Conservation (phyloP, 2,329 filamentous ascomycete species). For the Aspergillus proliferans region DNA sequence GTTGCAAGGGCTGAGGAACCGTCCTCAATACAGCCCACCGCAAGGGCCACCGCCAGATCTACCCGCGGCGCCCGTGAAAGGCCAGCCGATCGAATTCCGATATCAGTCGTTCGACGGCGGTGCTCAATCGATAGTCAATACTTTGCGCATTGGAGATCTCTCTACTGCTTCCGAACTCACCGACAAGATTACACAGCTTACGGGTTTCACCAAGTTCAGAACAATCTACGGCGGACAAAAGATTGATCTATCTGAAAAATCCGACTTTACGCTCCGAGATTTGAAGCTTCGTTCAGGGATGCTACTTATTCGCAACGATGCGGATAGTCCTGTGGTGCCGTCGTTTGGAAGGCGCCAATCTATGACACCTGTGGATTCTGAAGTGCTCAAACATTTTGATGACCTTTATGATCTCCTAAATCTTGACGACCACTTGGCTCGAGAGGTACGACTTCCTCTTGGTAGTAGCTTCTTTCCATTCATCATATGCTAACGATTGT, state of each 20-base stretch:
- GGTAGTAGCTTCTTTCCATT: neutral
- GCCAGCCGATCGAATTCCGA: slow-evolving; percentile 60
- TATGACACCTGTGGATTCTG: slow-evolving; percentile 62
- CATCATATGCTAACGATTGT: slow-evolving; percentile 4
- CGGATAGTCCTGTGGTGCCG: slow-evolving; percentile 39
- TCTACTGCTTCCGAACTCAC: slow-evolving; percentile 67
- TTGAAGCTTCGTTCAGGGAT: slow-evolving; percentile 59
- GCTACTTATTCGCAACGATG: slow-evolving; percentile 57
- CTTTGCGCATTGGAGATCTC: slow-evolving; percentile 59
- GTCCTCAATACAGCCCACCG: slow-evolving; percentile 55
- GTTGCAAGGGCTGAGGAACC: slow-evolving; percentile 47
- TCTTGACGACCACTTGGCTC: slow-evolving; percentile 62
- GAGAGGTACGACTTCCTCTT: slow-evolving; percentile 48
- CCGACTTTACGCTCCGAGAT: slow-evolving; percentile 60
- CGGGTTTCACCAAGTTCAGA: slow-evolving; percentile 69
- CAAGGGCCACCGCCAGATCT: slow-evolving; percentile 56
- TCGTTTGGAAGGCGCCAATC: slow-evolving; percentile 39
- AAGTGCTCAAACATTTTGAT: slow-evolving; percentile 75
- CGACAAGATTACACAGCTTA: slow-evolving; percentile 59
- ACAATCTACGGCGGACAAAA: slow-evolving; percentile 64
- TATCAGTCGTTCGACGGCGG: slow-evolving; percentile 68
- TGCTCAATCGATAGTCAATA: slow-evolving; percentile 54
- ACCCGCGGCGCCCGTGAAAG: slow-evolving; percentile 49
- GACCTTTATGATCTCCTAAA: slow-evolving; percentile 76
- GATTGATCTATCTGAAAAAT: slow-evolving; percentile 56